phyloP scores from a whole-genome alignment of 2,329 filamentous ascomycete genomes.

The Paracorniculantispora psalliotae region DNA sequence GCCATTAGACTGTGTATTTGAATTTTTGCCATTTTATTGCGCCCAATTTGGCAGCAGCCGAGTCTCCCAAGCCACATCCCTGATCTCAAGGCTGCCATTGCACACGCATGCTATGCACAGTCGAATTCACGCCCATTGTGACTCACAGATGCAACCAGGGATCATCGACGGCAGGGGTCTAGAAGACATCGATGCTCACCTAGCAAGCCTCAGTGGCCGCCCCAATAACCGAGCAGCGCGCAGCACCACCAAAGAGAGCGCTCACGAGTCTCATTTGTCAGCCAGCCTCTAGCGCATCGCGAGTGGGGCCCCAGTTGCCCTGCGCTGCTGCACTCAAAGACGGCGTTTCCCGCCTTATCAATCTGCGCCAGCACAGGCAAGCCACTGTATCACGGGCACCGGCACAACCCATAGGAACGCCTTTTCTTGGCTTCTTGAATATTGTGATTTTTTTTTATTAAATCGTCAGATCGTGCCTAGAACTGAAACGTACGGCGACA shows the following conservation, averaged over 20 bases:
- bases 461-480: background rate
- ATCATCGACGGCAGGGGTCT: background rate
- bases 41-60: no score
- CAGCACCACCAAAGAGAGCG: background rate
- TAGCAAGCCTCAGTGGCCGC: background rate
- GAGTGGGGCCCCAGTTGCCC: background rate
- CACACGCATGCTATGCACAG: background rate
- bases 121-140: background rate
- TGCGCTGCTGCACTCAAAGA: background rate
- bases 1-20: background rate
- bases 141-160: slow-evolving; percentile 1
- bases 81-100: slow-evolving; percentile 9
- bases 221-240: background rate
- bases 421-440: background rate
- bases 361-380: background rate
- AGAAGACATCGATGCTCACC: background rate
- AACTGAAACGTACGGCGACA: background rate
- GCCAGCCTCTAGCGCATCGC: background rate
- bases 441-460: background rate
- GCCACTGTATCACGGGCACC: background rate
- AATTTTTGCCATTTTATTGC: background rate
- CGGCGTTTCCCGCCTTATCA: background rate
- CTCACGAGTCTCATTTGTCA: slow-evolving; percentile 4
- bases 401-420: background rate
- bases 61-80: no score